Conservation (phyloP, 331 rosid species). For the Malus hybrid region DNA sequence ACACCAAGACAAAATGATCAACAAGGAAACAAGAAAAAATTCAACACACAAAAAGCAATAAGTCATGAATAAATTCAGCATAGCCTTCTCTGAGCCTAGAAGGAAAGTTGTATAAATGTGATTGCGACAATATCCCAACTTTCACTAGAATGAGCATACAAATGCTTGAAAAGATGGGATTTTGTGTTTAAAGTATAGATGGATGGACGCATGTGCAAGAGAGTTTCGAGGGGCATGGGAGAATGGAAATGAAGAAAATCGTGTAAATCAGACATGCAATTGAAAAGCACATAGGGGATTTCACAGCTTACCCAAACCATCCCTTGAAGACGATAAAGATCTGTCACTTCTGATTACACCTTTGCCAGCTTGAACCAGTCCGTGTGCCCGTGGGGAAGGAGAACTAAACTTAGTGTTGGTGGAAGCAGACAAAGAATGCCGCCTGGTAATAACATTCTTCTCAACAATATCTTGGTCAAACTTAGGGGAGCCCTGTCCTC, state of each 20-base stretch:
- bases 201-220: neutral
- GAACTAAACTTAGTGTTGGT: conserved; percentile 47
- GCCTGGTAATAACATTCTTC: conserved; percentile 45
- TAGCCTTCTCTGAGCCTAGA: neutral
- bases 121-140: neutral
- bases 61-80: neutral
- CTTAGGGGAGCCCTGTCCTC: conserved; percentile 58
- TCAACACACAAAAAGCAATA: neutral
- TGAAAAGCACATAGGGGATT: conserved; percentile 3
- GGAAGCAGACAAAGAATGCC: conserved; percentile 66
- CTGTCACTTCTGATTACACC: conserved; percentile 42
- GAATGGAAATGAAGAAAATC: neutral
- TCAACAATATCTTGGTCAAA: conserved; percentile 41
- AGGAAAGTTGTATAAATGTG: neutral
- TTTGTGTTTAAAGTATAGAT: neutral
- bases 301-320: conserved; percentile 51
- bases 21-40: neutral
- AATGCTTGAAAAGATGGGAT: neutral
- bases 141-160: neutral
- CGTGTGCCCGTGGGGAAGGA: conserved; percentile 52
- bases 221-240: neutral
- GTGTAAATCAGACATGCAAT: neutral
- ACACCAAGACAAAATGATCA: neutral
- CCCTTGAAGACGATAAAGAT: conserved; percentile 56
- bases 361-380: conserved; percentile 35